Evolutionary conservation across 441 rosid genomes (phyloP), one percentile per base, ranked within the genome.

Genomic region (Pelargonium australe): DNA sequence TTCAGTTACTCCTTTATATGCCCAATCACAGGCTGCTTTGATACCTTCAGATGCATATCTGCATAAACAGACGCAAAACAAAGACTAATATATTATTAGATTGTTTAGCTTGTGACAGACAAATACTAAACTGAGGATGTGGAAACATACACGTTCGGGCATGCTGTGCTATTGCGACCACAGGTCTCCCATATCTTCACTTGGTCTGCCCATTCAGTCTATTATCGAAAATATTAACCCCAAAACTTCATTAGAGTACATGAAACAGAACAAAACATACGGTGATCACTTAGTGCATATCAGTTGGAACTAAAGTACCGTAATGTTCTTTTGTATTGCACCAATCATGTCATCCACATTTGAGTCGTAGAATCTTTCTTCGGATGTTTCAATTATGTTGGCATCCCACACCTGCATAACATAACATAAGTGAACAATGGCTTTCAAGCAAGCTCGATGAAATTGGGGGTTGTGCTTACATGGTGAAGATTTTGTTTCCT

Each of bases 41-140:
- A 89, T 87, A 10, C 96, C 79, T 84, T 91, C 98, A 8, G 91
- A 78, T 75, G 97, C 97, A 70, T 93, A 93, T 31, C 95, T 93
- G 72, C 70, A 5, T 7, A 70, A 40, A 25, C 14, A 13, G 61
- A 28, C 11, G n/a, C n/a, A n/a, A n/a, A n/a, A n/a, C 13, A 20
- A 58, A 17, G 17, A 51, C n/a, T 17, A n/a, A 4, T 12, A 17
- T 51, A 16, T n/a, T 51, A 2, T 51, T 51, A n/a, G n/a, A n/a
- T n/a, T n/a, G n/a, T n/a, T n/a, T n/a, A n/a, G n/a, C n/a, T n/a
- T n/a, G n/a, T n/a, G n/a, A n/a, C n/a, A n/a, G n/a, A n/a, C 11
- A 12, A 11, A 51, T 62, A 11, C 7, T 10, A 34, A 74, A 63
- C 41, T 17, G 8, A 63, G 14, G 44, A 65, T 64, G 43, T 65